phyloP scores from a whole-genome alignment of 495 filamentous ascomycete species.

The Aspergillus coremiiformis region DNA sequence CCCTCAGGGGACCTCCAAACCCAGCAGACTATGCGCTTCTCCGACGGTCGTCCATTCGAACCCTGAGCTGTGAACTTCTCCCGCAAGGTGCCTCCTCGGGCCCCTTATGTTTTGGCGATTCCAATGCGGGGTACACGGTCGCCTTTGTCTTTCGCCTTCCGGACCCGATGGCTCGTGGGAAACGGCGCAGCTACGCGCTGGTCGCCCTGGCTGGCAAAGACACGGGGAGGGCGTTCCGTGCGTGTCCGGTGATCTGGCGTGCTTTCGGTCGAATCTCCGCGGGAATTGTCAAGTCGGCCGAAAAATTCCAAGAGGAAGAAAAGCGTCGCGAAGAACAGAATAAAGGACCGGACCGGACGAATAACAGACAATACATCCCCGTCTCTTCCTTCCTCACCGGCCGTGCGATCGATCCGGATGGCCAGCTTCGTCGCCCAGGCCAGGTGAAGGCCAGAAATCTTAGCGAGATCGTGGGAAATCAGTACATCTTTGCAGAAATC shows the following conservation, averaged over 20 bases:
- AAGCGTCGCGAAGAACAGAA: conserved; percentile 39
- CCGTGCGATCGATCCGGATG: conserved; percentile 51
- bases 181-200: conserved; percentile 79
- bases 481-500: conserved; percentile 81
- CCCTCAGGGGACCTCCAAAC: conserved; percentile 71
- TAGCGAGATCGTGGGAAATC: conserved; percentile 77
- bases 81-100: conserved; percentile 69
- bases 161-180: conserved; percentile 80
- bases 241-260: conserved; percentile 63
- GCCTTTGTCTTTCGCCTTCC: conserved; percentile 88
- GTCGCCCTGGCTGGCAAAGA: conserved; percentile 69
- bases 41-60: conserved; percentile 77
- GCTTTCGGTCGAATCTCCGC: conserved; percentile 71
- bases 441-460: conserved; percentile 66
- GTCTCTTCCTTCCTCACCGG: conserved; percentile 59
- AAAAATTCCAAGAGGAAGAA: conserved; percentile 44
- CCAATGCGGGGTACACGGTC: conserved; percentile 76
- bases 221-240: conserved; percentile 64
- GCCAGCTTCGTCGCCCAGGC: conserved; percentile 43
- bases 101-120: conserved; percentile 81
- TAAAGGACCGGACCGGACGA: conserved; percentile 17
- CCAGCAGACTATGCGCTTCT: conserved; percentile 74
- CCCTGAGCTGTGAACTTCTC: conserved; percentile 76
- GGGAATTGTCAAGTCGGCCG: conserved; percentile 61
- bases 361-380: conserved; percentile 41